Percentiles rank a stretch among this genome's conserved stretches.
These are phyloP conservation scores for Emydomyces testavorans DNA, from an alignment of 2,329 filamentous ascomycete genomes.

Conservation along the genomic window DNA sequence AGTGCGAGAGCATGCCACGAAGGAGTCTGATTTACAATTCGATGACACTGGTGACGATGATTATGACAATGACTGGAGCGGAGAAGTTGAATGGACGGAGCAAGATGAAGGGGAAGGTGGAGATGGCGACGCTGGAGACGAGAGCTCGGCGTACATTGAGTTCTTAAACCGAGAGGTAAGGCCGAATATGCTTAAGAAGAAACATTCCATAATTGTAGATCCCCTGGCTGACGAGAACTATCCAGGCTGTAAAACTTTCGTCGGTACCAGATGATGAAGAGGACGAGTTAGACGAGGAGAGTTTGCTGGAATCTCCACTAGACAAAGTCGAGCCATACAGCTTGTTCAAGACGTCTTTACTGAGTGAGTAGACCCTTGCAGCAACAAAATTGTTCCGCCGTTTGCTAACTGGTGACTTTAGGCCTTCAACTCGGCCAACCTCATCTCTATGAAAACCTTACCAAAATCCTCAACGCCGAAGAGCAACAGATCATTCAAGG, in stretches of 20 bases:
- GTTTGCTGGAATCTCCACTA: conserved; percentile 81
- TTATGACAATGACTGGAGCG: conserved; percentile 74
- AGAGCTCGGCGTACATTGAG: conserved; percentile 87
- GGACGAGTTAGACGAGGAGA: conserved; percentile 84
- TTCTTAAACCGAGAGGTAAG: conserved; percentile 83
- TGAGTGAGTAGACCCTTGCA: conserved; percentile 53
- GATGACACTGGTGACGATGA: conserved; percentile 67
- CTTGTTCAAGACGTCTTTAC: conserved; percentile 69
- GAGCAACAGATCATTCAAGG: conserved; percentile 71
- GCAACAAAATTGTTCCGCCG: not conserved
- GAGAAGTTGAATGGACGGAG: conserved; percentile 57
- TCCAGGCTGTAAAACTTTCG: conserved; percentile 69
- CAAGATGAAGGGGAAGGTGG: conserved; percentile 52
- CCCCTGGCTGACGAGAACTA: conserved; percentile 14
- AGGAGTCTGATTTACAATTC: conserved; percentile 69
- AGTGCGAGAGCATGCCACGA: conserved; percentile 85
- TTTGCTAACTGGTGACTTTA: conserved; percentile 29
- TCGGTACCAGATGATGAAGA: conserved; percentile 64
- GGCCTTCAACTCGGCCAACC: conserved; percentile 85
- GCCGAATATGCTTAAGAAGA: conserved; percentile 10
- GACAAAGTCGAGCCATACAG: conserved; percentile 93
- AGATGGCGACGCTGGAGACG: conserved; percentile 63
- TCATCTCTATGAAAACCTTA: conserved; percentile 71
- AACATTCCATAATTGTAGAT: not conserved
- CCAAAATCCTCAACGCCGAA: conserved; percentile 63